These are phyloP conservation scores for Rickenella mellea DNA, from an alignment of 768 basidiomycete species.

Conservation along the genomic window DNA sequence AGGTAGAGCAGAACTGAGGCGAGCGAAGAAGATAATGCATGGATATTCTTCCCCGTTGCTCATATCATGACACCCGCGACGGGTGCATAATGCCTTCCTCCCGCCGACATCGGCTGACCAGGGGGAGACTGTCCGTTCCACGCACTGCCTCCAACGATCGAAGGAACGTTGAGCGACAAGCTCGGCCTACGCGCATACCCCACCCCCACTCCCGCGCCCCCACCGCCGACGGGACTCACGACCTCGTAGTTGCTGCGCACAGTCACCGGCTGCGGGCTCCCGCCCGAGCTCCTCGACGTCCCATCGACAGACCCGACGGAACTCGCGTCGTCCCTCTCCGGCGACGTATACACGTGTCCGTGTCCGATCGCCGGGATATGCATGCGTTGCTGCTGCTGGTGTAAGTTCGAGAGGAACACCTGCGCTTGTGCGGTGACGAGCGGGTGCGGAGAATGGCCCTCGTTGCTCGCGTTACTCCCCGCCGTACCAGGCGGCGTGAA, in stretches of 20 bases:
- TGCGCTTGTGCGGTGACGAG: neutral
- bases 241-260: conserved; percentile 18
- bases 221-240: conserved; percentile 17
- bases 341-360: neutral
- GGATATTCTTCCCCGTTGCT: too few relatives aligned
- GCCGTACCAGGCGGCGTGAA: conserved; percentile 14
- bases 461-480: conserved; percentile 10
- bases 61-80: too few relatives aligned
- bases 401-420: neutral
- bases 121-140: too few relatives aligned
- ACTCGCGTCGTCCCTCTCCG: conserved; percentile 8
- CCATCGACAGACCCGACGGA: conserved; percentile 27
- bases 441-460: conserved; percentile 21
- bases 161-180: neutral
- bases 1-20: too few relatives aligned
- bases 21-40: too few relatives aligned
- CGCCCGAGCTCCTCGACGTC: conserved; percentile 15
- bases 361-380: neutral
- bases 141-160: too few relatives aligned
- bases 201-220: conserved; percentile 15
- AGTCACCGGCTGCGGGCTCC: conserved; percentile 16
- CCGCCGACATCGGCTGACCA: too few relatives aligned
- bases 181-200: conserved; percentile 1
- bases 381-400: too few relatives aligned
- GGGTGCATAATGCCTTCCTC: too few relatives aligned